These are phyloP conservation scores for Malassezia vespertilionis DNA, from an alignment of 1,284 basidiomycete genomes.

Conservation along the genomic window DNA sequence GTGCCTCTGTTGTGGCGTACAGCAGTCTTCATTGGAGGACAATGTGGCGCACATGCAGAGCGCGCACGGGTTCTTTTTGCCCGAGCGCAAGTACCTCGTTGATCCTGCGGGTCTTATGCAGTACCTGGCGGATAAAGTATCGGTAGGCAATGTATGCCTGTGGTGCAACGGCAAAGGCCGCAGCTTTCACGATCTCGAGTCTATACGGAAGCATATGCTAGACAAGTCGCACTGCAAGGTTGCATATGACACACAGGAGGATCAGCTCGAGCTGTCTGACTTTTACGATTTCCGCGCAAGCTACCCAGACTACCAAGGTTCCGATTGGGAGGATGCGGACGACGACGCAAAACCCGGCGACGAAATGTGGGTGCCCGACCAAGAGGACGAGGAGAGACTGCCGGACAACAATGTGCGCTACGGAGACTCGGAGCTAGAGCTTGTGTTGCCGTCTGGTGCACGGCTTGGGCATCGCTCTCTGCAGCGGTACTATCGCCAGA, in stretches of 20 bases:
- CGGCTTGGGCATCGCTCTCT: constrained; percentile 83
- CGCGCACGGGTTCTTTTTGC: constrained; percentile 87
- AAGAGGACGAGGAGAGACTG: constrained; percentile 11
- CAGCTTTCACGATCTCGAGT: constrained; percentile 31
- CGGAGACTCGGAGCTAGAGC: constrained; percentile 59
- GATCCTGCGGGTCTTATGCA: constrained; percentile 70
- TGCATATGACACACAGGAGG: constrained; percentile 69
- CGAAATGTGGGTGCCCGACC: constrained; percentile 9
- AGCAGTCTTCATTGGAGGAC: constrained; percentile 53
- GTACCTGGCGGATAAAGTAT: constrained; percentile 87
- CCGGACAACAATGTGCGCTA: constrained; percentile 14
- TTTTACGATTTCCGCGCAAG: constrained; percentile 82
- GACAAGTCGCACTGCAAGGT: constrained; percentile 72
- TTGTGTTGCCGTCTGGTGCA: constrained; percentile 86
- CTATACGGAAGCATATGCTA: constrained; percentile 43
- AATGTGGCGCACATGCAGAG: constrained; percentile 79
- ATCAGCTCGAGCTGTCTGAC: constrained; percentile 77
- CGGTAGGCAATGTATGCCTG: constrained; percentile 82
- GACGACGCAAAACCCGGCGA: constrained; percentile 17
- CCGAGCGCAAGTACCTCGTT: constrained; percentile 79
- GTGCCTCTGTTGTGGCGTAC: constrained; percentile 66
- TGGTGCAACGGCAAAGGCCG: constrained; percentile 55
- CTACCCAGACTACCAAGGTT: constrained; percentile 54
- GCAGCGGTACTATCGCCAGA: constrained; percentile 74
- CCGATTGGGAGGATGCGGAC: constrained; percentile 34